Conservation (phyloP, 345 rosid species). For the Eutrema japonicum region DNA sequence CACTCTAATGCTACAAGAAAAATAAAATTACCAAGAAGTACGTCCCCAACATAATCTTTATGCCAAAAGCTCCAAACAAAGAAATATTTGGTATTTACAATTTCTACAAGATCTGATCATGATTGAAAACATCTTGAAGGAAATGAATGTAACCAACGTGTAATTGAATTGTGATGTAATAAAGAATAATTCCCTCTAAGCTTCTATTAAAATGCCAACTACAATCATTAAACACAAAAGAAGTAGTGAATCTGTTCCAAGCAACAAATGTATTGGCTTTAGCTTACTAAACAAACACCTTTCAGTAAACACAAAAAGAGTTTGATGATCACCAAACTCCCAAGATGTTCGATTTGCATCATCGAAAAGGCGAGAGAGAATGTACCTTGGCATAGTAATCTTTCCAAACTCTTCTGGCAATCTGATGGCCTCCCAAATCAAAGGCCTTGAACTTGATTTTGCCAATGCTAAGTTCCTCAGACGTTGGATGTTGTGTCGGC, state of each 20-base stretch:
- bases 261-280: slow-evolving; percentile 5
- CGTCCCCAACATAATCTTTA: too few relatives aligned
- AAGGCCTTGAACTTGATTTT: slow-evolving; percentile 82
- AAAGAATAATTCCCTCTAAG: not conserved
- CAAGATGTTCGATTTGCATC: not conserved
- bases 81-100: not conserved
- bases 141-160: not conserved
- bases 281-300: slow-evolving; percentile 40
- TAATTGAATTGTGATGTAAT: not conserved
- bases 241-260: not conserved
- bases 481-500: slow-evolving; percentile 80
- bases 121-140: not conserved
- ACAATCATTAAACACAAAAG: not conserved
- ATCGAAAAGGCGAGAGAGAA: not conserved
- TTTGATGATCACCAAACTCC: not conserved
- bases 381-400: slow-evolving; percentile 80
- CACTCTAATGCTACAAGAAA: too few relatives aligned
- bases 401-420: slow-evolving; percentile 84
- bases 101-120: not conserved
- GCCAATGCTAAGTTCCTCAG: slow-evolving; percentile 82
- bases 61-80: too few relatives aligned
- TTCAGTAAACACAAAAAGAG: not conserved
- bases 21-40: too few relatives aligned
- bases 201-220: not conserved
- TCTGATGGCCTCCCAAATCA: slow-evolving; percentile 91